Conservation (phyloP, 495 filamentous ascomycete genomes). For the Hypoxylon intermedium region DNA sequence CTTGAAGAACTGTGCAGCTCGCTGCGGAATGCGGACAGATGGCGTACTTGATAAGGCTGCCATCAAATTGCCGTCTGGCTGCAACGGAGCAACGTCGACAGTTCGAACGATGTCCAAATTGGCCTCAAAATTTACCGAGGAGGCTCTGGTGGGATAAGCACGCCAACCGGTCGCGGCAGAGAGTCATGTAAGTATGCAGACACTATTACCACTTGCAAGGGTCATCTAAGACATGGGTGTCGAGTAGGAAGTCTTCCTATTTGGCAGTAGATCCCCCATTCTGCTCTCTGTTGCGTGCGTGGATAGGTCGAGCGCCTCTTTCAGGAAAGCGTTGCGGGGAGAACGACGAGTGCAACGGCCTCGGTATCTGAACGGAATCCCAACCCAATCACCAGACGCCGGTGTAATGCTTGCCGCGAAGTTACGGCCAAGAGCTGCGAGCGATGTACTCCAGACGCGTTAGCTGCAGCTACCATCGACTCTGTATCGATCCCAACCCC, state of each 20-base stretch:
- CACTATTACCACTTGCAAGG: slow-evolving; percentile 40
- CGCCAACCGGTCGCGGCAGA: slow-evolving; percentile 38
- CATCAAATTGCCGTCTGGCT: slow-evolving; percentile 29
- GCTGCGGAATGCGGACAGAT: slow-evolving; percentile 25
- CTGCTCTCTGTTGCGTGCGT: slow-evolving; percentile 27
- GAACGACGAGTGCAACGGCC: slow-evolving; percentile 37
- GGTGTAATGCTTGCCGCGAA: slow-evolving; percentile 35
- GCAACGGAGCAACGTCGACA: slow-evolving; percentile 19
- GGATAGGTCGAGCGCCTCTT: slow-evolving; percentile 41
- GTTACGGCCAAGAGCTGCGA: slow-evolving; percentile 42
- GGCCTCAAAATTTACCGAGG: slow-evolving; percentile 33
- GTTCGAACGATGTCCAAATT: slow-evolving; percentile 31
- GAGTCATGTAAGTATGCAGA: slow-evolving; percentile 36
- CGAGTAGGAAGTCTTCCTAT: slow-evolving; percentile 39
- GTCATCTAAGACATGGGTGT: slow-evolving; percentile 40
- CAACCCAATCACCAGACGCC: slow-evolving; percentile 30
- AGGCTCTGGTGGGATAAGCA: slow-evolving; percentile 37
- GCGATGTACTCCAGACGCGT: slow-evolving; percentile 34
- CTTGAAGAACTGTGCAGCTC: slow-evolving; percentile 19
- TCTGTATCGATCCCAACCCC: slow-evolving; percentile 30
- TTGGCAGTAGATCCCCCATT: slow-evolving; percentile 32
- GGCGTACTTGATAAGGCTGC: slow-evolving; percentile 37
- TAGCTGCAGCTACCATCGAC: slow-evolving; percentile 39
- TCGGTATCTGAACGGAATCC: slow-evolving; percentile 39
- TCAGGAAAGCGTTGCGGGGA: slow-evolving; percentile 42